Base-by-base conservation (phyloP, 371 early-diverging fungal genomes). In the Lichtheimia ornata region DNA sequence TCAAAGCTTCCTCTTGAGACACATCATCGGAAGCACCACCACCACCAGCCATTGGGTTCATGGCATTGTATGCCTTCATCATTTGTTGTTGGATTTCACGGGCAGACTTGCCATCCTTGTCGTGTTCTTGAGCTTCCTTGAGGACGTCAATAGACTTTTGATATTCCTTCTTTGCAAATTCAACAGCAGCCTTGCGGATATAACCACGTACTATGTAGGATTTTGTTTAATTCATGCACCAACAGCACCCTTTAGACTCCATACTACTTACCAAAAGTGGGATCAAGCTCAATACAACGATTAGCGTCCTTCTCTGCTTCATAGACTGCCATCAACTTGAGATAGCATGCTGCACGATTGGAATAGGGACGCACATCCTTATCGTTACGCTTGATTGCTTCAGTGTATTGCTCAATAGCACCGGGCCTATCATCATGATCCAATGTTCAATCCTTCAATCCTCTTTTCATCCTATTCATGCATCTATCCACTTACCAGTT, bases 281-380 rank as follows among this genome's bases (percentile, higher is more conserved):
- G 89, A 70, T 99, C 97, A 20, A 97, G 71, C 49, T 83, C 74
- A 51, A 99, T 86, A 64, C 96, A 95, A 57, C 82, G 85, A 41
- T 97, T 91, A 67, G 94, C 94, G 82, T 98, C 99, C 84, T 93
- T 95, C 67, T 94, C 81, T 20, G 97, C 99, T 74, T 98, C 98
- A 44, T 93, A 85, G 41, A 95, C 66, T 18, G 97, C 97, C 88
- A 94, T 87, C 61, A 99, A 77, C 83, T 99, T 99, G 59, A 88
- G 88, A 81, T 96, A 96, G 76, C 94, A 93, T 35, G 94, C 97
- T 15, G 99, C 94, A 70, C 99, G 92, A 88, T 99, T 99, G 24
- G 94, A 93, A 73, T 91, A 98, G 64, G 90, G 88, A 65, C 94
- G 84, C 20, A 93, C 89, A 62, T 98, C 99, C 20, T 85, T 72